These are phyloP conservation scores for Parietichytrium sp. DNA, from an alignment of 108 stramenopile species.

Conservation along the genomic window DNA sequence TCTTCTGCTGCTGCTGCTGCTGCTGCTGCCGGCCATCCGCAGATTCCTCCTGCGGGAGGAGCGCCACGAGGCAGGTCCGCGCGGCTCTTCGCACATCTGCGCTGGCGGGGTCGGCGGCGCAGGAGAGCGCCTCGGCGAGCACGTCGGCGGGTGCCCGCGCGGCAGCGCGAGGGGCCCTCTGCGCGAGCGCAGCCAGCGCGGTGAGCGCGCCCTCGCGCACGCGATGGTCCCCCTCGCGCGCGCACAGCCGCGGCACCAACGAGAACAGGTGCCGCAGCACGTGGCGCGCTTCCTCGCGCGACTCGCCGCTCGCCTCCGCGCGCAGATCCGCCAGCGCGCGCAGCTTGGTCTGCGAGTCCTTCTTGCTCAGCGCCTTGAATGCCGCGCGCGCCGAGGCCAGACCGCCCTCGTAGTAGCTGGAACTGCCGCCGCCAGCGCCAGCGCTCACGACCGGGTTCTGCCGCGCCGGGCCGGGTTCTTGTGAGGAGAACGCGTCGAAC, in stretches of 20 bases:
- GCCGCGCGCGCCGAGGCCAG: neutral
- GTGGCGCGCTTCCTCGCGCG: conserved; percentile 20
- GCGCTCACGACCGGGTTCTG: neutral
- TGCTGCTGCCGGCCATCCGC: too few relatives aligned
- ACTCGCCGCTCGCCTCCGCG: neutral
- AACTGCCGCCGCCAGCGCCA: neutral
- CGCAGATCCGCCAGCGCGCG: neutral
- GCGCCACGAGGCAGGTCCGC: too few relatives aligned
- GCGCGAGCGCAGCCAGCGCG: neutral
- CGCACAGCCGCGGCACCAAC: neutral
- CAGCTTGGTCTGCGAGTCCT: conserved; percentile 31
- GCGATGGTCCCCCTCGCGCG: neutral
- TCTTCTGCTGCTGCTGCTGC: too few relatives aligned
- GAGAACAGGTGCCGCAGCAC: neutral
- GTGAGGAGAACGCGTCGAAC: neutral
- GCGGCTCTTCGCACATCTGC: conserved; percentile 23
- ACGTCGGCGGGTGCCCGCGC: neutral
- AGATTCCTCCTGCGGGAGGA: too few relatives aligned
- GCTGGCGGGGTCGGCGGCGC: neutral
- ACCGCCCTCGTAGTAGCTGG: neutral
- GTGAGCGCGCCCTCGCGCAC: neutral
- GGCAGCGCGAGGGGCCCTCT: neutral
- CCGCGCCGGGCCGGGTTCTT: neutral
- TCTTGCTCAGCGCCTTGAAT: conserved; percentile 25
- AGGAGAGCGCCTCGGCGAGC: conserved; percentile 13